These are phyloP conservation scores for Primulina tabacum DNA, from an alignment of 257 asterid species.

Conservation along the genomic window DNA sequence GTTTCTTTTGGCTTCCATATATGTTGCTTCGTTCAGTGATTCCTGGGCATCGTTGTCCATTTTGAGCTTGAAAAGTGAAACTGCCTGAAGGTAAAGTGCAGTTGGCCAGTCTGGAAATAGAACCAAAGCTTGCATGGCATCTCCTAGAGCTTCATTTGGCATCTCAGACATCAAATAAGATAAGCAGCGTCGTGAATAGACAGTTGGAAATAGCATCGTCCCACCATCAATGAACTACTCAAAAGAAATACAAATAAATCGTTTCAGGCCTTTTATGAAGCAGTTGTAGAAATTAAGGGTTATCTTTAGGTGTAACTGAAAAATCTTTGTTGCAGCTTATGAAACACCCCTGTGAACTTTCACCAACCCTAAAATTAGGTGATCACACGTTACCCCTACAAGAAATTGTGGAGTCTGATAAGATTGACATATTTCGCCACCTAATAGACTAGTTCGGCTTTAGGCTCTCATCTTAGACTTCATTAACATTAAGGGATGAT, in stretches of 20 bases:
- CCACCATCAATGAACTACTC: constrained; percentile 78
- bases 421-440: no score
- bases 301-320: background rate
- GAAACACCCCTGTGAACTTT: background rate
- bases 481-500: no score
- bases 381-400: no score
- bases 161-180: constrained; percentile 71
- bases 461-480: no score
- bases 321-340: no score
- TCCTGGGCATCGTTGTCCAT: constrained; percentile 87
- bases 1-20: constrained; percentile 63
- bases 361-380: no score
- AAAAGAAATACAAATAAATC: background rate
- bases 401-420: no score
- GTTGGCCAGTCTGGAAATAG: constrained; percentile 85
- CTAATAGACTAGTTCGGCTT: no score
- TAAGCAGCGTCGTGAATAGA: constrained; percentile 64
- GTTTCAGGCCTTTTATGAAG: background rate
- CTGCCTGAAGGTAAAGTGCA: constrained; percentile 79
- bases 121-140: constrained; percentile 82
- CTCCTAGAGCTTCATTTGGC: constrained; percentile 77
- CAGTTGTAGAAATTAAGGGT: background rate
- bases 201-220: constrained; percentile 84
- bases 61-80: constrained; percentile 65
- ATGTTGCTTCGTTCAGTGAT: constrained; percentile 75